Evolutionary conservation across 768 basidiomycete species (phyloP), one percentile per base, ranked within the genome.

Genomic region (Suillus americanus): DNA sequence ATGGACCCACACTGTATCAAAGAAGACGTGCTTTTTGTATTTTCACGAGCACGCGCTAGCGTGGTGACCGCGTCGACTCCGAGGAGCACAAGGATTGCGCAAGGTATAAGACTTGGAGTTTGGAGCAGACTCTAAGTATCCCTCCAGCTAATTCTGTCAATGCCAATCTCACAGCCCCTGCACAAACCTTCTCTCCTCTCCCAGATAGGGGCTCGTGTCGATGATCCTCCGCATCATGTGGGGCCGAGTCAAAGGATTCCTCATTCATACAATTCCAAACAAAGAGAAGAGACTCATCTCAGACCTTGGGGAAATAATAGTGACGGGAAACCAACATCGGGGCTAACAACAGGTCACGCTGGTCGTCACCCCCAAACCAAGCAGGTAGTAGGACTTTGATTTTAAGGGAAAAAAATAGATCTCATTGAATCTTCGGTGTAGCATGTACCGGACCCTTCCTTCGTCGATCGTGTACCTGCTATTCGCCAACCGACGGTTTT

Each of bases 1-100:
- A 18, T 59, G 57, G 57, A 59, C 57, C 57, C 28, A 59, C 57
- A 59, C 40, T 59, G 57, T 59, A 59, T 41, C 57, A 41, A 41
- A 30, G 38, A 41, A 41, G 25, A 28, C 28, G 23, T 2, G 14
- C 18, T 30, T 50, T 35, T 59, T 59, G 40, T 59, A 41, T 41
- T 30, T 28, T 59, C 18, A 7, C 25, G 56, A 59, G 16, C 18
- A 59, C 25, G 25, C 28, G 56, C 38, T 18, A 18, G 18, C 14
- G 28, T 59, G 25, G 57, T 28, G 38, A 41, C 57, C 57, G 57
- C 18, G 25, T 59, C 12, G 18, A 35, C 9, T 35, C 33, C 33
- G 5, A 33, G 33, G 35, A 41, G 57, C 18, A 59, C 57, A 59
- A 59, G 16, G 38, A 51, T 28, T 28, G 25, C 8, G 38, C 56